phyloP scores from a whole-genome alignment of 1,284 basidiomycete genomes.

The Mixia osmundae region DNA sequence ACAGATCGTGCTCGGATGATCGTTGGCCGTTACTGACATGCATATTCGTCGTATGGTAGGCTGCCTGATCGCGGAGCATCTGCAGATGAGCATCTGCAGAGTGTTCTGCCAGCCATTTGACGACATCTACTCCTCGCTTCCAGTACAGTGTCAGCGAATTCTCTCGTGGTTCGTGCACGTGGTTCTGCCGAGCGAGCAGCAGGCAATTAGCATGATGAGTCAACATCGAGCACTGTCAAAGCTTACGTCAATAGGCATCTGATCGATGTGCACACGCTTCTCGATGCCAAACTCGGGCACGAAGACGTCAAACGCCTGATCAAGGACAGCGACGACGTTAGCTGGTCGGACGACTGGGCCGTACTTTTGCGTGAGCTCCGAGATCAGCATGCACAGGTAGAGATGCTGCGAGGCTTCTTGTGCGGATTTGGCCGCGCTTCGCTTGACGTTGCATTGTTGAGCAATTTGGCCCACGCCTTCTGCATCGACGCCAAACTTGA shows the following conservation, averaged over 20 bases:
- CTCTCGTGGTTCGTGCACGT: slow-evolving; percentile 76
- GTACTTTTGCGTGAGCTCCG: slow-evolving; percentile 76
- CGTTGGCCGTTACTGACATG: slow-evolving; percentile 62
- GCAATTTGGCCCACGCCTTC: slow-evolving; percentile 93
- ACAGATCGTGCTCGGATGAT: slow-evolving; percentile 65
- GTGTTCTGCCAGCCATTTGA: slow-evolving; percentile 77
- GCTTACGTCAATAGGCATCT: slow-evolving; percentile 87
- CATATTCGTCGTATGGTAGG: slow-evolving; percentile 75
- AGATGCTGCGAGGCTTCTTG: slow-evolving; percentile 91
- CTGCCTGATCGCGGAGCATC: slow-evolving; percentile 29
- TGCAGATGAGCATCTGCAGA: slow-evolving; percentile 35
- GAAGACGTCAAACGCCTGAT: slow-evolving; percentile 81
- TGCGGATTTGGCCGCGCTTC: slow-evolving; percentile 66
- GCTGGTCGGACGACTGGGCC: slow-evolving; percentile 85
- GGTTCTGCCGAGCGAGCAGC: slow-evolving; percentile 34
- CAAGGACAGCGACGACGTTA: slow-evolving; percentile 75
- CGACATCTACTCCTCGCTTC: slow-evolving; percentile 41
- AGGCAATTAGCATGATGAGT: neutral
- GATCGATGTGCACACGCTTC: slow-evolving; percentile 93
- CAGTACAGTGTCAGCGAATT: slow-evolving; percentile 66
- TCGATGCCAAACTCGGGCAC: slow-evolving; percentile 41
- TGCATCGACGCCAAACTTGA: slow-evolving; percentile 86
- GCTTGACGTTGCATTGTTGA: slow-evolving; percentile 89
- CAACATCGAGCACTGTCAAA: neutral
- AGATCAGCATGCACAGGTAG: slow-evolving; percentile 77